These are phyloP conservation scores for Stephanocyclus meneghinianus DNA, from an alignment of 352 stramenopile species.

Conservation along the genomic window DNA sequence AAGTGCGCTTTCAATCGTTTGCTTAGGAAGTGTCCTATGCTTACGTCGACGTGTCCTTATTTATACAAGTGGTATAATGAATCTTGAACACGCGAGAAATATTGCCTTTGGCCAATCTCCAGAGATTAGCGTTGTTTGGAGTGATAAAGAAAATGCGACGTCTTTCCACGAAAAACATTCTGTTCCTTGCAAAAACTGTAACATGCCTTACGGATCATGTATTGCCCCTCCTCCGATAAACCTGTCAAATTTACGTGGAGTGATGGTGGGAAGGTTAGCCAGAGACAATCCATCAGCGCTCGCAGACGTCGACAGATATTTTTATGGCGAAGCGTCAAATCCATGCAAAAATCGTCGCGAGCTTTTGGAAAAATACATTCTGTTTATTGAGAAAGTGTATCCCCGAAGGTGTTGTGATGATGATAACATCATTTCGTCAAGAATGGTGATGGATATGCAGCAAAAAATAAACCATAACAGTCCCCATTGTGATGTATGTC, in stretches of 20 bases:
- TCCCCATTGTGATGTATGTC: constrained; percentile 23
- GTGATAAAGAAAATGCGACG: not conserved
- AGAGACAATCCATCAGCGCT: constrained; percentile 72
- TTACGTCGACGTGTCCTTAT: not conserved
- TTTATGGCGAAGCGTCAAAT: constrained; percentile 73
- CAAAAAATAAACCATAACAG: constrained; percentile 19
- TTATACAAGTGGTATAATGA: constrained; percentile 52
- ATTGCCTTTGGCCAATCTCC: constrained; percentile 53
- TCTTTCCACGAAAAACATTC: constrained; percentile 22
- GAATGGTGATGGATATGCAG: constrained; percentile 48
- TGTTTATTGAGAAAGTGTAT: constrained; percentile 71
- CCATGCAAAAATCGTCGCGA: constrained; percentile 70
- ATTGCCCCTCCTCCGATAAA: constrained; percentile 43
- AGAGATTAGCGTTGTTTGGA: constrained; percentile 23
- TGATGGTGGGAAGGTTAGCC: constrained; percentile 71
- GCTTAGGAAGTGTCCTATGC: no score
- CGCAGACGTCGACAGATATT: constrained; percentile 75
- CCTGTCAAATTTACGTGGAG: constrained; percentile 65
- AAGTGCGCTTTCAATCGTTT: not conserved
- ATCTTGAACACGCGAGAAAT: constrained; percentile 53
- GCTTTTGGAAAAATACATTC: constrained; percentile 67
- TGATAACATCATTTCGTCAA: constrained; percentile 55
- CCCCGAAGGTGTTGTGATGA: constrained; percentile 71
- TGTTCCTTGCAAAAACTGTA: constrained; percentile 38
- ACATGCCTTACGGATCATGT: constrained; percentile 67